These are phyloP conservation scores for Musa balbisiana DNA, from an alignment of 202 grass and related monocot genomes.

Conservation along the genomic window DNA sequence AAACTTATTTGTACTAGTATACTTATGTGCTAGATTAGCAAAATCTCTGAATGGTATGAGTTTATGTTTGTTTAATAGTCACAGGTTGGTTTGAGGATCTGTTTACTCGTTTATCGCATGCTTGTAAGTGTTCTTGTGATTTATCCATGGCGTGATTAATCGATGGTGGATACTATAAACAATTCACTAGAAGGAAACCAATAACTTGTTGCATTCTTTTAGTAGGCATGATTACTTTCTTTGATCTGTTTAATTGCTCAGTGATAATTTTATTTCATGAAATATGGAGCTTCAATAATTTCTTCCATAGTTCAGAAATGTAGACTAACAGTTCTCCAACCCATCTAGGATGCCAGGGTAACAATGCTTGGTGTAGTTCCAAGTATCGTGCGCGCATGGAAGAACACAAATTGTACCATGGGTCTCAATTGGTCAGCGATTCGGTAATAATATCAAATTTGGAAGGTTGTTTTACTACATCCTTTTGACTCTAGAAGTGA, in stretches of 20 bases:
- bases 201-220: neutral
- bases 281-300: neutral
- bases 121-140: neutral
- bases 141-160: too few relatives aligned
- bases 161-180: too few relatives aligned
- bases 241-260: too few relatives aligned
- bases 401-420: conserved; percentile 67
- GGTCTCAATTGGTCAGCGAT: conserved; percentile 82
- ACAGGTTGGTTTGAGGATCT: neutral
- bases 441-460: conserved; percentile 37
- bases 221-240: too few relatives aligned
- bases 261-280: too few relatives aligned
- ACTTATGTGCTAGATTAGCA: neutral
- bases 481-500: conserved; percentile 12
- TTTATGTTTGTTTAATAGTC: neutral
- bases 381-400: conserved; percentile 88
- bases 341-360: conserved; percentile 76
- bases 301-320: neutral
- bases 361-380: conserved; percentile 98
- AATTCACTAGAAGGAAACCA: too few relatives aligned
- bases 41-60: too few relatives aligned
- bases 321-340: neutral
- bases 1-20: neutral
- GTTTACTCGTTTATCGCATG: neutral
- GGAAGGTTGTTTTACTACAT: conserved; percentile 7